Evolutionary conservation across 1,284 basidiomycete species (phyloP), one percentile per base, ranked within the genome.

Genomic region (Rhodotorula glutinis): DNA sequence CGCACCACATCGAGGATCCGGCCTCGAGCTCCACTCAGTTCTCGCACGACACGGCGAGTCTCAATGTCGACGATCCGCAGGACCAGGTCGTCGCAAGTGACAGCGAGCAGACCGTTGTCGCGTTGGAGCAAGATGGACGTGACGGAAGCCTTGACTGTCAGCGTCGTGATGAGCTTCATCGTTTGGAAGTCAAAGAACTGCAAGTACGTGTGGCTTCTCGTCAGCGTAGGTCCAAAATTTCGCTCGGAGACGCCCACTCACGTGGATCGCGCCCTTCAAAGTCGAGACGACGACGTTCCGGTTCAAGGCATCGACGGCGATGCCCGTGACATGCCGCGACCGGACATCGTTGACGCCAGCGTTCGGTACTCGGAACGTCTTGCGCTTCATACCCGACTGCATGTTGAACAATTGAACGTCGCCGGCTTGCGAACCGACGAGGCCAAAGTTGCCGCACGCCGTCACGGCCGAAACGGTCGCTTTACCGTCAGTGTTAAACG

Each of bases 111-210:
- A 8, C 90, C 89, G 74, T 88, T 94, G 76, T 92, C 91, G 30
- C 88, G 85, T 71, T 98, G 89, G 25, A 98, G 82, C 13, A 84
- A 79, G 70, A 95, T 84, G 0, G 88, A 88, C 10, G 87, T 85
- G 41, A 87, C 84, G 3, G 87, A 82, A 9, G 89, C 86, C 2
- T 88, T 83, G 1, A 96, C 78, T 17, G 86, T 79, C 53, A 92
- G 73, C 0, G 87, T 87, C 63, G 89, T 81, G 63, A 89, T 82
- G 58, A 91, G 80, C 71, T 85, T 85, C 16, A 89, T 86, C 0
- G 88, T 87, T 77, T 93, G 88, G 79, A 99, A 98, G 79, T 98
- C 91, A 76, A 97, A 98, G 82, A 97, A 97, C 90, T 96, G 75
- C 4, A 53, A 4, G 11, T 3, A 46, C 46, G 23, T 21, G 23